Percentiles rank a stretch among this genome's conserved stretches.
Evolutionary conservation across 2,329 filamentous ascomycete genomes (phyloP).

Genomic region (Aspergillus sp.): DNA sequence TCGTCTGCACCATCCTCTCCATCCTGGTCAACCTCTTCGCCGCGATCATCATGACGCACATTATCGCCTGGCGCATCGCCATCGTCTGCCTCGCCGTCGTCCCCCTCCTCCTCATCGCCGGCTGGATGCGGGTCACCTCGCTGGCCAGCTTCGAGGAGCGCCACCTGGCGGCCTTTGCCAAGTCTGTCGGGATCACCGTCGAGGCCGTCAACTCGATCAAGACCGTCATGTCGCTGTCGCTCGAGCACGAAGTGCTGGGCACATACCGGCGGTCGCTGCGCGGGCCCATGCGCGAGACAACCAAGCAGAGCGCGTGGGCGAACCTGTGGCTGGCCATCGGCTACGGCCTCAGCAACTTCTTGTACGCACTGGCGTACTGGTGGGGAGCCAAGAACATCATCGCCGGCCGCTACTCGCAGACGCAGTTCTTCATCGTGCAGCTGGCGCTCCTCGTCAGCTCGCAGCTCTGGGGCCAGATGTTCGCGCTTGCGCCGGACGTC

Average conservation of each 20-base stretch:
- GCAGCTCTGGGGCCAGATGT: slow-evolving; percentile 70
- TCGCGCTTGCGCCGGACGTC: slow-evolving; percentile 70
- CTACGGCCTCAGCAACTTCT: slow-evolving; percentile 55
- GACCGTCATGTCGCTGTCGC: slow-evolving; percentile 50
- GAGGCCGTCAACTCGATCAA: slow-evolving; percentile 53
- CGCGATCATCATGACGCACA: slow-evolving; percentile 66
- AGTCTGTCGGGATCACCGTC: slow-evolving; percentile 49
- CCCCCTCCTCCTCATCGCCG: slow-evolving; percentile 65
- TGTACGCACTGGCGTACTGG: slow-evolving; percentile 76
- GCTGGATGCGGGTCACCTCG: slow-evolving; percentile 64
- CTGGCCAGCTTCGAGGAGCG: slow-evolving; percentile 58
- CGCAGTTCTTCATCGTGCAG: slow-evolving; percentile 70
- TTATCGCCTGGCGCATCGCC: slow-evolving; percentile 73
- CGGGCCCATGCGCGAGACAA: slow-evolving; percentile 46
- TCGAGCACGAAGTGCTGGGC: slow-evolving; percentile 48
- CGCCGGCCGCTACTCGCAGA: slow-evolving; percentile 61
- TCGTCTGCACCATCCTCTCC: slow-evolving; percentile 66
- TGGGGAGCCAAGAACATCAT: slow-evolving; percentile 72
- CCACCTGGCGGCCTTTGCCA: slow-evolving; percentile 49
- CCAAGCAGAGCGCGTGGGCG: slow-evolving; percentile 44
- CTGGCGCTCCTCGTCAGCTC: slow-evolving; percentile 69
- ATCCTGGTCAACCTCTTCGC: slow-evolving; percentile 66
- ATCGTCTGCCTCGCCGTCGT: slow-evolving; percentile 68
- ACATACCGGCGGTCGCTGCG: slow-evolving; percentile 45
- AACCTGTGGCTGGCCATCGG: slow-evolving; percentile 45